These are phyloP conservation scores for Kluyveromyces starmeri DNA, from an alignment of 805 yeast species.

Conservation along the genomic window DNA sequence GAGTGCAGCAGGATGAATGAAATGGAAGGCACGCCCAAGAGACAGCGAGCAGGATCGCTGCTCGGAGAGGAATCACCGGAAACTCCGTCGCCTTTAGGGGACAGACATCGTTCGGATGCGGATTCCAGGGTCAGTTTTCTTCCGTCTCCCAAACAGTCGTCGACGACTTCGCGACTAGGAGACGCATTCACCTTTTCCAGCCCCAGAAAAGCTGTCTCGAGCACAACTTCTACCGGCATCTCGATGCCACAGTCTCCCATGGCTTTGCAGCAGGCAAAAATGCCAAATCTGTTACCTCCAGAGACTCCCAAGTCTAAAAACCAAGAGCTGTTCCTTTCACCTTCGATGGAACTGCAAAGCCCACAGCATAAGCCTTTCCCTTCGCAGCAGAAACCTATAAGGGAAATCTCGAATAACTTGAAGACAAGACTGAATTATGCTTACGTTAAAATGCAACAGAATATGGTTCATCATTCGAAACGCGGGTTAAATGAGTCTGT, in stretches of 20 bases:
- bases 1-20: too few relatives aligned
- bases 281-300: constrained; percentile 22
- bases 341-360: constrained; percentile 26
- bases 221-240: neutral
- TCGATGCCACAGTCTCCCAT: constrained; percentile 13
- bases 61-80: constrained; percentile 11
- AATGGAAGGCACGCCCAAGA: constrained; percentile 3
- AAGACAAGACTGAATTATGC: constrained; percentile 36
- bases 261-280: neutral
- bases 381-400: constrained; percentile 30
- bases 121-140: constrained; percentile 21
- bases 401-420: constrained; percentile 33
- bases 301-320: constrained; percentile 28
- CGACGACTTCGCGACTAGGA: neutral
- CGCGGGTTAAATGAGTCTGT: constrained; percentile 27
- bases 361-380: constrained; percentile 14
- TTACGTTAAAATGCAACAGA: constrained; percentile 29
- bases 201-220: neutral
- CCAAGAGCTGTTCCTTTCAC: constrained; percentile 26
- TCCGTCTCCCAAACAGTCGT: constrained; percentile 19
- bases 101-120: constrained; percentile 14
- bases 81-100: constrained; percentile 23
- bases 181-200: neutral
- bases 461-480: constrained; percentile 8
- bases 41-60: constrained; percentile 1